Evolutionary conservation across 495 filamentous ascomycete genomes (phyloP).

Genomic region (Glonium stellatum): DNA sequence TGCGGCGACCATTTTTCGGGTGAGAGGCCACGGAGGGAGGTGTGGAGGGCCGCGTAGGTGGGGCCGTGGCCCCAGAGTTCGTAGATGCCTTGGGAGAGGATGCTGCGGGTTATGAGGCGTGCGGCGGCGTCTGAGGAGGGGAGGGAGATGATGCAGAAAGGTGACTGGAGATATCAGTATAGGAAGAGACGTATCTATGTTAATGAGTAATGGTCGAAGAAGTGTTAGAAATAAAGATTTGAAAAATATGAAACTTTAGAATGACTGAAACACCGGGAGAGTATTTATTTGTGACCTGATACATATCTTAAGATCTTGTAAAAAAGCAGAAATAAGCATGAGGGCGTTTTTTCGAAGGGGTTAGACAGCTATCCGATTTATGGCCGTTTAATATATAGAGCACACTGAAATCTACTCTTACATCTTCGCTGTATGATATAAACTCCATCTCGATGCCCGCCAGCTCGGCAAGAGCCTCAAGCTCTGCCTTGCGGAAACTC

Average conservation of each 20-base stretch:
- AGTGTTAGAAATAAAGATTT: background rate
- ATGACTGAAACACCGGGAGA: too few relatives aligned
- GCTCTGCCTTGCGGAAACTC: conserved; percentile 78
- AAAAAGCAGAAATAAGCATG: background rate
- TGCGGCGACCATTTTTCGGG: conserved; percentile 60
- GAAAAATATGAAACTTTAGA: background rate
- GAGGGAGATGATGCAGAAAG: conserved; percentile 74
- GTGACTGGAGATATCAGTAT: conserved; percentile 53
- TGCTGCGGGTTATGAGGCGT: conserved; percentile 62
- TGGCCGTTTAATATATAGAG: background rate
- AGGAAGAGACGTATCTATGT: background rate
- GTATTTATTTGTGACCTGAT: too few relatives aligned
- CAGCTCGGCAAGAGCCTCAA: conserved; percentile 72
- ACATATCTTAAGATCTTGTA: too few relatives aligned
- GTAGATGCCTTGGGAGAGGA: conserved; percentile 73
- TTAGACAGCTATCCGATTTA: background rate
- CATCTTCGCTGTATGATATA: conserved; percentile 62
- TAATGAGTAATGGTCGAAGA: background rate
- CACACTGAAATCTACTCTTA: conserved; percentile 38
- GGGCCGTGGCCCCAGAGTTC: conserved; percentile 78
- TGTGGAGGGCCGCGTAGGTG: conserved; percentile 63
- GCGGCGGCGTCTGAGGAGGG: conserved; percentile 57
- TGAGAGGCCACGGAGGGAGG: conserved; percentile 50
- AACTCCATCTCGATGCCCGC: conserved; percentile 62
- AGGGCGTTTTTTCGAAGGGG: background rate